Evolutionary conservation across 2,329 filamentous ascomycete species (phyloP), one percentile per base, ranked within the genome.

Genomic region (Fusarium gaditjirri): DNA sequence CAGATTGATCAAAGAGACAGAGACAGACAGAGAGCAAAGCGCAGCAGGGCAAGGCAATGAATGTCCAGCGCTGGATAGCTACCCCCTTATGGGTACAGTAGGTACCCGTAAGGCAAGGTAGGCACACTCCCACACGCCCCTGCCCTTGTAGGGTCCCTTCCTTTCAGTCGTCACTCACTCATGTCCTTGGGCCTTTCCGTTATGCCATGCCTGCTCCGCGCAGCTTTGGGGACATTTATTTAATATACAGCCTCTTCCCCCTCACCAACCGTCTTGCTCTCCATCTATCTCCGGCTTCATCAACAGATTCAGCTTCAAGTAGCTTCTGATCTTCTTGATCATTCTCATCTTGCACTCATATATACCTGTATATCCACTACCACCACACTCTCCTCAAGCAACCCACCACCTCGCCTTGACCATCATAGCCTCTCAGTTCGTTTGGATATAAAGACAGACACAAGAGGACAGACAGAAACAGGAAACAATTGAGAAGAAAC

Each of bases 181-280:
- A 66, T 65, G 44, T 59, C 62, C 63, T 70, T 56, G 56, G 61
- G 46, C 52, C 57, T 54, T 56, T 66, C 56, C 46, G 46, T 66
- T 58, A 61, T 56, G 39, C 23, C 31, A 56, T 70, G 65, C 50
- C 69, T 71, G 56, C 65, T 64, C 54, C 53, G 17, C 66, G 59
- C 71, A 74, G 69, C 63, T 71, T 73, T 74, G 70, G 68, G 68
- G 72, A 79, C 77, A 79, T 78, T 78, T 79, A 79, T 78, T 78
- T 79, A 79, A 78, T 75, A 67, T 77, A 76, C 62, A 78, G 76
- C 75, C 68, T 77, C 76, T 69, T 77, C 76, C 75, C 76, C 74
- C 71, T 75, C 76, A 71, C 70, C 65, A 59, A 50, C 68, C 52
- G 44, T 67, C 70, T 68, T 67, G 42, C 54, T 68, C 64, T 69